Evolutionary conservation across 495 filamentous ascomycete genomes (phyloP), one percentile per base, ranked within the genome.

Genomic region (Tuber magnatum): DNA sequence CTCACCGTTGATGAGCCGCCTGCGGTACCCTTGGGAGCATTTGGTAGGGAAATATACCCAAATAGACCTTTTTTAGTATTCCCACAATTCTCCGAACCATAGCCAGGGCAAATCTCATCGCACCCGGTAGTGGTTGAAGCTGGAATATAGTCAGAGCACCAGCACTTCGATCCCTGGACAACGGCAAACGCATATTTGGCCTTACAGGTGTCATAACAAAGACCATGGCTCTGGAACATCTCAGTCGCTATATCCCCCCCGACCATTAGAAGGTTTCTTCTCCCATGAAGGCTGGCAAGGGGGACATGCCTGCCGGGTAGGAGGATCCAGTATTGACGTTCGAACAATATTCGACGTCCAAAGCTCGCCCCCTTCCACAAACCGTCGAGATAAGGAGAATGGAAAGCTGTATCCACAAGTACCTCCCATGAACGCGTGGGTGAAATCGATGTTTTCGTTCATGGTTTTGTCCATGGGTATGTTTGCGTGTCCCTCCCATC

Each of bases 131-230:
- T 83, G 39, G 85, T 84, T 28, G 85, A 79, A 22, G 80, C 85
- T 0, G 92, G 92, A 20, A 85, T 85, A 77, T 90, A 90, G 78
- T 94, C 88, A 3, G 91, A 90, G 83, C 92, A 94, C 92, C 92
- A 94, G 84, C 92, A 94, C 44, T 84, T 82, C 35, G 88, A 84
- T 32, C 84, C 86, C 78, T 91, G 90, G 28, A 93, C 77, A 44
- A 94, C 82, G 24, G 87, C 92, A 80, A 92, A 91, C 16, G 91
- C 92, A 81, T 89, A 93, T 41, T 85, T 77, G 24, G 78, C 82
- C 24, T 79, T 75, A 82, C 92, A 94, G 65, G 85, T 85, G 5
- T 83, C 77, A 68, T 81, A 73, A 78, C 92, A 94, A 18, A 84
- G 83, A 68, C 91, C 91, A 78, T 90, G 89, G 32, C 90, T 92